Evolutionary conservation across 768 basidiomycete species (phyloP), one percentile per base, ranked within the genome.

Genomic region (Hygrophorus pudorinus): DNA sequence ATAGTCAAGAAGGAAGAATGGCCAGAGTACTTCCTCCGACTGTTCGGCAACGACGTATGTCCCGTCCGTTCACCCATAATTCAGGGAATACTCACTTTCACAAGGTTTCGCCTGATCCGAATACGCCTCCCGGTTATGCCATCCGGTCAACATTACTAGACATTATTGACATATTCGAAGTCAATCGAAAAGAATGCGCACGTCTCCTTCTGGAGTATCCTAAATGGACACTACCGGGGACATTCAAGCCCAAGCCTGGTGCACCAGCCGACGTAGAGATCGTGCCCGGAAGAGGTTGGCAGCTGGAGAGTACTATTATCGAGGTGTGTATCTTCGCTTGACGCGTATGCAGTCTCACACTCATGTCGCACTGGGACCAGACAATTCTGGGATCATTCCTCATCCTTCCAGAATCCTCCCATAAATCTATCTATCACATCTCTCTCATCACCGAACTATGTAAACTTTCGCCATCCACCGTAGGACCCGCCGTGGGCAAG

Each of bases 401-500:
- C 52, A 58, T 84, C 14, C 67, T 96, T 7, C 94, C 96, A 0
- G 76, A 82, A 51, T 66, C 93, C 4, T 68, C 76, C 0, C 77
- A 82, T 54, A 85, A 85, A 57, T 68, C 85, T 0, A 68, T 94
- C 5, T 98, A 96, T 61, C 89, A 96, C 57, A 80, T 83, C 48
- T 69, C 85, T 3, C 68, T 98, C 43, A 84, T 98, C 47, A 88
- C 88, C 16, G 94, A 99, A 56, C 68, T 99, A 6, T 97, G 92
- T 65, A 94, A 96, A 59, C 67, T 93, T n/a, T 86, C 87, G 0
- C 92, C 94, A 0, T 72, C 76, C 5, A 94, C 91, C 2, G 85
- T 93, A 40, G 96, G 96, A 3, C 96, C 96, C 0, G 90, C 93
- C 1, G 89, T 99, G 14, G 96, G 96, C 48, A 91, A 97, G 61